A percentile compares a stretch with the other conserved stretches of the same genome.
These are phyloP conservation scores for Candida sphagnicola DNA, from an alignment of 805 yeast species.

Conservation along the genomic window DNA sequence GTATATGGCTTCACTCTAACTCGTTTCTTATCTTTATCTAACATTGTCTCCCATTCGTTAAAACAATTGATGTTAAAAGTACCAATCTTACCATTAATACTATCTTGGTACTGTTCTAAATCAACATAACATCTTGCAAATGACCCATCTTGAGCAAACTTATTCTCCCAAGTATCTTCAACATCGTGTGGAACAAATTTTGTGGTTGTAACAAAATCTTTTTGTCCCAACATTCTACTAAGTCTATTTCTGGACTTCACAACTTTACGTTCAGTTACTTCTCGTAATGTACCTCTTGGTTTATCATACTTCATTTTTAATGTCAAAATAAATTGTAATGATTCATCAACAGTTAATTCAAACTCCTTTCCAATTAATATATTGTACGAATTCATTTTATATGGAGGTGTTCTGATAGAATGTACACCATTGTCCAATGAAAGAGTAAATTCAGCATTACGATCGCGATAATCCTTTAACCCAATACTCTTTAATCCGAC, in stretches of 20 bases:
- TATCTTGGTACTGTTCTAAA: conserved; percentile 54
- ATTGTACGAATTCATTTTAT: conserved; percentile 26
- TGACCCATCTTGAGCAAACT: conserved; percentile 83
- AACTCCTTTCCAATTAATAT: conserved; percentile 65
- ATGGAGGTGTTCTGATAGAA: conserved; percentile 62
- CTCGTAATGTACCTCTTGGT: conserved; percentile 48
- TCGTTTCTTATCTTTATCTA: conserved; percentile 22
- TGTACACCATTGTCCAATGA: conserved; percentile 81
- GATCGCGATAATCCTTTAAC: conserved; percentile 43
- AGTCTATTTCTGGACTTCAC: conserved; percentile 41
- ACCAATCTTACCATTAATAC: conserved; percentile 49
- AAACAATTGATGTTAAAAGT: conserved; percentile 57
- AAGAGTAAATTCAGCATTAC: conserved; percentile 45
- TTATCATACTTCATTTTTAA: conserved; percentile 61
- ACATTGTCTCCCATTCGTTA: conserved; percentile 72
- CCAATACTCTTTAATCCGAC: conserved; percentile 42
- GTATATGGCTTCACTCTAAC: conserved; percentile 46
- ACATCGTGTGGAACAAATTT: conserved; percentile 50
- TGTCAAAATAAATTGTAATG: conserved; percentile 65
- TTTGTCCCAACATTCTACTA: conserved; percentile 46
- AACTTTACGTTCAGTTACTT: conserved; percentile 56
- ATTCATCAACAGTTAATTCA: conserved; percentile 62
- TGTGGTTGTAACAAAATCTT: conserved; percentile 45
- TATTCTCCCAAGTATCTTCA: conserved; percentile 56
- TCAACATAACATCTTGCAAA: conserved; percentile 75